Conservation (phyloP, 2,329 filamentous ascomycete species). For the Chrysoporthe austroafricana region DNA sequence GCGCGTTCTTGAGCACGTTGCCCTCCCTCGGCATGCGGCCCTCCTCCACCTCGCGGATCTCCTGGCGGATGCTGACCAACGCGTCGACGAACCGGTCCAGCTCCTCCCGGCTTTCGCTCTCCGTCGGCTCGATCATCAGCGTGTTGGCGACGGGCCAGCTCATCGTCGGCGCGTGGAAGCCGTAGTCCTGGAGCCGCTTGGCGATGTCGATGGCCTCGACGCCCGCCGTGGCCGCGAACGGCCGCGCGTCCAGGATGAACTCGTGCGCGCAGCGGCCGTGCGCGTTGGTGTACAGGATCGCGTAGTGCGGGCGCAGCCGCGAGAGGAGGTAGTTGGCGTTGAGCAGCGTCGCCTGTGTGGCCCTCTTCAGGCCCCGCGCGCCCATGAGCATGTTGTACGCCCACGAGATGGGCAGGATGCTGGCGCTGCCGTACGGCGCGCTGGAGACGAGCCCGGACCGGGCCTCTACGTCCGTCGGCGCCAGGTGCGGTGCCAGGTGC, state of each 20-base stretch:
- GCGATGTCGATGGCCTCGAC: slow-evolving; percentile 94
- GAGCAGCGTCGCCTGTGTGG: slow-evolving; percentile 89
- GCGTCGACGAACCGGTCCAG: slow-evolving; percentile 93
- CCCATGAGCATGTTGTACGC: slow-evolving; percentile 96
- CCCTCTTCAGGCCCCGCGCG: slow-evolving; percentile 78
- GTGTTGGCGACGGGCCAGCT: slow-evolving; percentile 94
- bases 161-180: slow-evolving; percentile 97
- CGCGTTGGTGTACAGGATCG: slow-evolving; percentile 90
- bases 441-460: slow-evolving; percentile 76
- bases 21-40: slow-evolving; percentile 73
- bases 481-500: slow-evolving; percentile 77
- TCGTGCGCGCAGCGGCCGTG: slow-evolving; percentile 92
- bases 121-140: slow-evolving; percentile 97
- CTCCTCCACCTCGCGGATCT: slow-evolving; percentile 83
- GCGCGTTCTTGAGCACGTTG: slow-evolving; percentile 88
- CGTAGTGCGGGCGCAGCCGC: slow-evolving; percentile 82
- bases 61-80: slow-evolving; percentile 80
- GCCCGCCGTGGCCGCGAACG: slow-evolving; percentile 80
- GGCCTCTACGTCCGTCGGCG: slow-evolving; percentile 48
- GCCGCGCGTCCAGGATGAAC: slow-evolving; percentile 89
- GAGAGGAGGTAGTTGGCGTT: slow-evolving; percentile 97
- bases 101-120: slow-evolving; percentile 90
- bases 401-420: slow-evolving; percentile 93
- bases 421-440: slow-evolving; percentile 84
- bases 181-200: slow-evolving; percentile 95